Conservation (phyloP, 192 early-diverging fungal genomes). For the Borealophlyctis nickersoniae region DNA sequence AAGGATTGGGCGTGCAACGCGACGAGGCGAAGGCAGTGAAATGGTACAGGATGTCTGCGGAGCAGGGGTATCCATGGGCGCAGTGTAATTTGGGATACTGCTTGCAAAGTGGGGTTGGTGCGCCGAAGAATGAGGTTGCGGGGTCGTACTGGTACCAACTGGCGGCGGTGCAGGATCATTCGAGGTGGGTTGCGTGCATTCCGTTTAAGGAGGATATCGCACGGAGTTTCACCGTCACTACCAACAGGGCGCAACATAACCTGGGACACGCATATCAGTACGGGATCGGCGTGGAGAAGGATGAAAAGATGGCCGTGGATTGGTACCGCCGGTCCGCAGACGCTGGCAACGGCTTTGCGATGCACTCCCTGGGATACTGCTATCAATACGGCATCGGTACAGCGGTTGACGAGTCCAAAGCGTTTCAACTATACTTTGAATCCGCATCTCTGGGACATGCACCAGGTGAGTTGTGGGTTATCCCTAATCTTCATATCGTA, state of each 20-base stretch:
- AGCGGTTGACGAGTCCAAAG: conserved; percentile 55
- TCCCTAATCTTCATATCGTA: background rate
- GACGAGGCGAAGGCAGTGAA: conserved; percentile 61
- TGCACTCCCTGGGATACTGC: conserved; percentile 78
- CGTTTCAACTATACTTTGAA: conserved; percentile 47
- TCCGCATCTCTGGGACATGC: conserved; percentile 51
- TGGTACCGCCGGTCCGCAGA: conserved; percentile 65
- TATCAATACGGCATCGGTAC: conserved; percentile 74
- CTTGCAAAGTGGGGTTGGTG: conserved; percentile 72
- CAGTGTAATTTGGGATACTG: conserved; percentile 82
- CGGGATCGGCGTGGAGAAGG: conserved; percentile 73
- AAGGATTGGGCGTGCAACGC: conserved; percentile 68
- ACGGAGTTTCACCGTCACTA: background rate
- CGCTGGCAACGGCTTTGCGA: conserved; percentile 63
- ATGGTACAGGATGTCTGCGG: conserved; percentile 72
- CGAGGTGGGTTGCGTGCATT: conserved; percentile 20
- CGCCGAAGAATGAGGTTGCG: conserved; percentile 41
- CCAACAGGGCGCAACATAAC: conserved; percentile 70
- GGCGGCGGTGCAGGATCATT: conserved; percentile 52
- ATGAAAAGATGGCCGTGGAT: conserved; percentile 63
- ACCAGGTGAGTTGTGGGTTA: background rate
- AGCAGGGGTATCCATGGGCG: conserved; percentile 76
- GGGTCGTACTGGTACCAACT: conserved; percentile 52
- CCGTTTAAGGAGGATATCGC: background rate
- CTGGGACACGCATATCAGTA: conserved; percentile 84